Evolutionary conservation across 1,284 basidiomycete genomes (phyloP).

Genomic region (Jaminaea rosea): DNA sequence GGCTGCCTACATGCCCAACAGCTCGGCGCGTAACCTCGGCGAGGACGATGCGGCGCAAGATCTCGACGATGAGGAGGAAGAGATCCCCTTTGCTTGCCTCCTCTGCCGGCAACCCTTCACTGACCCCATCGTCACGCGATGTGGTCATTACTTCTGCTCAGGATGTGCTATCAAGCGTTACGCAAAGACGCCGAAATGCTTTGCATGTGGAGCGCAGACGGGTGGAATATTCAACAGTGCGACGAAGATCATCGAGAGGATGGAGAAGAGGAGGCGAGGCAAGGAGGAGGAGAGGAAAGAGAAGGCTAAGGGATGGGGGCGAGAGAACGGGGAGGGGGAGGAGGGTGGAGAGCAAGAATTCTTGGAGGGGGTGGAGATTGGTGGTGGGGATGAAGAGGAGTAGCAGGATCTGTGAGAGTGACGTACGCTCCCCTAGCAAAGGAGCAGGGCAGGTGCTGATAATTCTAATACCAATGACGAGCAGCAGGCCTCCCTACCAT

Average conservation of each 20-base stretch:
- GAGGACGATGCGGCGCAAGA: slow-evolving; percentile 54
- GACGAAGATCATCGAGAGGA: slow-evolving; percentile 68
- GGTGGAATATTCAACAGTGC: slow-evolving; percentile 89
- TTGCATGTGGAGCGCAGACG: slow-evolving; percentile 85
- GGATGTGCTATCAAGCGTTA: slow-evolving; percentile 83
- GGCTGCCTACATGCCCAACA: slow-evolving; percentile 47
- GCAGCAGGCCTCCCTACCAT: too few species aligned
- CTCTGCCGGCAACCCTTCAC: slow-evolving; percentile 90
- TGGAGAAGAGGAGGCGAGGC: slow-evolving; percentile 40
- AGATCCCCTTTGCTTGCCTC: slow-evolving; percentile 92
- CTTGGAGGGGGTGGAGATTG: slow-evolving; percentile 6
- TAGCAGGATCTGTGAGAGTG: neutral
- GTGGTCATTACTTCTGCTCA: slow-evolving; percentile 94
- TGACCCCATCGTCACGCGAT: slow-evolving; percentile 88
- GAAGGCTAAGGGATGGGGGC: neutral
- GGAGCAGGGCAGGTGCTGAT: too few species aligned
- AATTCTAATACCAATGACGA: too few species aligned
- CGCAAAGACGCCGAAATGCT: slow-evolving; percentile 86
- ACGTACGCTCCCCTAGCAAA: too few species aligned
- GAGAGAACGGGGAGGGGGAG: neutral
- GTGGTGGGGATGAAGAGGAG: neutral
- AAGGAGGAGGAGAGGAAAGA: slow-evolving; percentile 14
- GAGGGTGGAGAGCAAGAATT: slow-evolving; percentile 1
- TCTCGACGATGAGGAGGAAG: slow-evolving; percentile 58
- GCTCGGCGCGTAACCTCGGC: slow-evolving; percentile 4